Base-by-base conservation (phyloP, 2,329 filamentous ascomycete genomes). In the Scedosporium boydii region DNA sequence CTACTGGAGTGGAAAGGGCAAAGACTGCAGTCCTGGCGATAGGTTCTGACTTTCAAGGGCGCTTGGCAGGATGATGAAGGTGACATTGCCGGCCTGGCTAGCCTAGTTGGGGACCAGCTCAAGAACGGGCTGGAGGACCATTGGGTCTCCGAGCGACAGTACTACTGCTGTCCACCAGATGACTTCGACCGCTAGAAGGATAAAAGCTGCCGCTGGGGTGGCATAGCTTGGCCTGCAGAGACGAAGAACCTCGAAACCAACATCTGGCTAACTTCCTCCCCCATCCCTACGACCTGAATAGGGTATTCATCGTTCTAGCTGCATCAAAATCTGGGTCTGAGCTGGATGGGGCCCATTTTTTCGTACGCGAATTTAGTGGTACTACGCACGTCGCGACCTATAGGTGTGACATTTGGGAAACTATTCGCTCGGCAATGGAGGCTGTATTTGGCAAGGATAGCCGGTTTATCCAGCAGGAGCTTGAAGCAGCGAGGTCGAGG, bases 341-440 rank as follows among this genome's bases (percentile, higher is more conserved):
- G n/a, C 26, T 23, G 12, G 16, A 38, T 10, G 9, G 6, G 3
- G 18, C 10, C 27, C 34, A 42, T 18, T 59, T 42, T 3, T 27
- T 59, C 3, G 57, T 59, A 14, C 57, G 57, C n/a, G 57, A 59
- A n/a, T 59, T 42, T 44, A 44, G 34, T 12, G 57, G 57, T 21
- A 23, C 57, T 7, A 44, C 29, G 4, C 34, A 59, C 34, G 14
- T 59, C 6, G 57, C 57, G 38, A 59, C 57, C 4, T 59, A 42
- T 18, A 14, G 1, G 16, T 59, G 29, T 21, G 34, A 42, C 38
- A 16, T 26, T 2, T 41, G n/a, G 38, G 57, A 59, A 12, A 59
- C 57, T 14, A 59, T 59, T 38, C 57, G 57, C n/a, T 7, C 5
- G 2, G 38, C 7, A 10, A 59, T 59, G 34, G 29, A 42, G 5